Conservation (phyloP, 352 stramenopile species). For the Phytophthora fragariae region DNA sequence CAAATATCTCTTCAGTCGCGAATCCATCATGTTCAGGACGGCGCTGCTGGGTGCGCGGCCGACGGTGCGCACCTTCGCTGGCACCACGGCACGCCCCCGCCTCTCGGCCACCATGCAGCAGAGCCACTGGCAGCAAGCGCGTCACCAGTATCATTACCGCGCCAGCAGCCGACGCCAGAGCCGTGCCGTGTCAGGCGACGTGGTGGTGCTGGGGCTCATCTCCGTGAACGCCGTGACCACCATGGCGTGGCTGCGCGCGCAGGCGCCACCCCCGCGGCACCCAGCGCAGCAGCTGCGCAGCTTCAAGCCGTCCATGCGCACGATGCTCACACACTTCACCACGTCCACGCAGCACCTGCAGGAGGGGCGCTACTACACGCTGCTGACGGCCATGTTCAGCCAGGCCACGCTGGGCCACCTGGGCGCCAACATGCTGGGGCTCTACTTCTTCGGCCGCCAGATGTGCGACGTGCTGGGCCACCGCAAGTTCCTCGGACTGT, state of each 20-base stretch:
- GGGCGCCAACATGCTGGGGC: constrained; percentile 74
- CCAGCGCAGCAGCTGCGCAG: constrained; percentile 32
- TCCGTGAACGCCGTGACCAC: constrained; percentile 64
- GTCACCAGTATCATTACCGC: constrained; percentile 37
- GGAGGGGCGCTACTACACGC: constrained; percentile 74
- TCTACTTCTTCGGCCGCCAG: constrained; percentile 81
- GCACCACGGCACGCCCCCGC: not conserved
- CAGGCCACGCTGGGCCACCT: constrained; percentile 66
- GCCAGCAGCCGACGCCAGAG: constrained; percentile 33
- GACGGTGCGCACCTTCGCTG: constrained; percentile 20
- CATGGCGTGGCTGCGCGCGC: constrained; percentile 64
- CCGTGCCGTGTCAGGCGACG: constrained; percentile 41
- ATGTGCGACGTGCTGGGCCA: constrained; percentile 74
- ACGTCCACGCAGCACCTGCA: constrained; percentile 74
- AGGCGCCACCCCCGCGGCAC: constrained; percentile 50
- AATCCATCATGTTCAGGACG: constrained; percentile 28
- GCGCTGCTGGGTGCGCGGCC: constrained; percentile 16
- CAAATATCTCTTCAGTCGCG: not conserved
- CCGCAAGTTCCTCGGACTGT: constrained; percentile 75
- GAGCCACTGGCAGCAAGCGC: constrained; percentile 19
- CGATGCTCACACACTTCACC: constrained; percentile 82
- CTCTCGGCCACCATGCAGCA: constrained; percentile 25
- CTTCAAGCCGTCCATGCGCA: constrained; percentile 41
- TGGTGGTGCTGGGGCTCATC: constrained; percentile 64
- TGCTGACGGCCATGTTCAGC: constrained; percentile 79